A percentile compares a stretch with the other conserved stretches of the same genome.
phyloP scores from a whole-genome alignment of 2,329 filamentous ascomycete genomes.

The Alternaria solani region DNA sequence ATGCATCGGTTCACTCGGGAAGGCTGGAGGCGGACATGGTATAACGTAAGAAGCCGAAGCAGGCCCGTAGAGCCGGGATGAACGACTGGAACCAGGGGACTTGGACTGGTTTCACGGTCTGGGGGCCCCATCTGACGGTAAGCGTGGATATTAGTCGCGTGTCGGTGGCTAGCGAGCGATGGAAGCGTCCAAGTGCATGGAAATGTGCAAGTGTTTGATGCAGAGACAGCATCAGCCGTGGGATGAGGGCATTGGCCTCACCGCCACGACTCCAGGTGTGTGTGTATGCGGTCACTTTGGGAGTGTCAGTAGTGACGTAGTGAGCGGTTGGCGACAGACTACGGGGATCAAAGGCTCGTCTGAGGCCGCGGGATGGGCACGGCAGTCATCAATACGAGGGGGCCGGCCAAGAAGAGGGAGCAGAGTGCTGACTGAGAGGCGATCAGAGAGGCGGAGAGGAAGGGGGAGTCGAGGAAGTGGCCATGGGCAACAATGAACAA shows the following conservation, averaged over 20 bases:
- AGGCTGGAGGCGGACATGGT: neutral
- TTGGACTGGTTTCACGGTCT: slow-evolving; percentile 1
- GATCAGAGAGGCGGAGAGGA: neutral
- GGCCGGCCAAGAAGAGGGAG: neutral
- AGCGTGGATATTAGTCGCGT: neutral
- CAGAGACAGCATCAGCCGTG: slow-evolving; percentile 5
- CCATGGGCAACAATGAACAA: neutral
- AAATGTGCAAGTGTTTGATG: neutral
- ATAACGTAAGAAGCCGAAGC: slow-evolving; percentile 11
- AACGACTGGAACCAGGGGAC: neutral
- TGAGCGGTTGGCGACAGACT: neutral
- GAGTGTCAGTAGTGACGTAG: slow-evolving; percentile 13
- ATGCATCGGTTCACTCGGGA: neutral
- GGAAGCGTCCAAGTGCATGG: slow-evolving; percentile 1
- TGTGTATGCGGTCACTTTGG: neutral
- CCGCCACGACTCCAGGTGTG: neutral
- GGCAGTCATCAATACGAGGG: slow-evolving; percentile 7
- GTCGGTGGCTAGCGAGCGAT: neutral
- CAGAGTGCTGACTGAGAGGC: neutral
- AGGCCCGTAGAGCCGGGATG: slow-evolving; percentile 1
- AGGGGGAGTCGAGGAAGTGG: slow-evolving; percentile 6
- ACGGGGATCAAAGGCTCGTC: neutral
- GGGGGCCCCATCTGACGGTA: slow-evolving; percentile 3
- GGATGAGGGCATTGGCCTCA: neutral
- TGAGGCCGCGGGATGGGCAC: neutral